phyloP scores from a whole-genome alignment of 202 grass and related monocot species.

The Alloteropsis angusta region DNA sequence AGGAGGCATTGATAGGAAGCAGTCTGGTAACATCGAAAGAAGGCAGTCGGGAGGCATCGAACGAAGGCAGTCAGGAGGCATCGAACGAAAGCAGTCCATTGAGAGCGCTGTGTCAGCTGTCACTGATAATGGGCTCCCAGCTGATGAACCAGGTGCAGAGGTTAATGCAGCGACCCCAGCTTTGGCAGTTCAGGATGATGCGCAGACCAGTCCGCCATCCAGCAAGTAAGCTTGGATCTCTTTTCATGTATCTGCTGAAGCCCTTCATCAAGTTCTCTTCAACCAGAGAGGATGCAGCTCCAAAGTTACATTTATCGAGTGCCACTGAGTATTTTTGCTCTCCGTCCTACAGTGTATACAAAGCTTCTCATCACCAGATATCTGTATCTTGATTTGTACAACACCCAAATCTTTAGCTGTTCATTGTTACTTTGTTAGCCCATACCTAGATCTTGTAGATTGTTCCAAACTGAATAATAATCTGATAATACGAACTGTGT shows the following conservation, averaged over 20 bases:
- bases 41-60: slow-evolving; percentile 12
- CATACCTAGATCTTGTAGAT: slow-evolving; percentile 28
- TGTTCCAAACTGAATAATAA: slow-evolving; percentile 3
- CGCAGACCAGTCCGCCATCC: background rate
- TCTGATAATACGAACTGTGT: background rate
- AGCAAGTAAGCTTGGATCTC: slow-evolving; percentile 13
- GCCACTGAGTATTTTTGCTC: background rate
- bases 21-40: slow-evolving; percentile 9
- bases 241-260: background rate
- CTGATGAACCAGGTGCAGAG: slow-evolving; percentile 17
- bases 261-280: background rate
- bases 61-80: background rate
- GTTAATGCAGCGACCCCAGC: background rate
- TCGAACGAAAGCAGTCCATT: slow-evolving; percentile 13
- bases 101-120: background rate
- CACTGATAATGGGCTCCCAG: slow-evolving; percentile 16
- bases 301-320: background rate
- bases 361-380: background rate
- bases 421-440: background rate
- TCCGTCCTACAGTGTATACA: slow-evolving; percentile 24
- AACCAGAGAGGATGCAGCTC: background rate
- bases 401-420: background rate
- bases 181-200: background rate
- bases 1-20: slow-evolving; percentile 9
- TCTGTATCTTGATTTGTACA: slow-evolving; percentile 29